These are phyloP conservation scores for Xylariaceae sp. DNA, from an alignment of 2,329 filamentous ascomycete genomes.

Conservation along the genomic window DNA sequence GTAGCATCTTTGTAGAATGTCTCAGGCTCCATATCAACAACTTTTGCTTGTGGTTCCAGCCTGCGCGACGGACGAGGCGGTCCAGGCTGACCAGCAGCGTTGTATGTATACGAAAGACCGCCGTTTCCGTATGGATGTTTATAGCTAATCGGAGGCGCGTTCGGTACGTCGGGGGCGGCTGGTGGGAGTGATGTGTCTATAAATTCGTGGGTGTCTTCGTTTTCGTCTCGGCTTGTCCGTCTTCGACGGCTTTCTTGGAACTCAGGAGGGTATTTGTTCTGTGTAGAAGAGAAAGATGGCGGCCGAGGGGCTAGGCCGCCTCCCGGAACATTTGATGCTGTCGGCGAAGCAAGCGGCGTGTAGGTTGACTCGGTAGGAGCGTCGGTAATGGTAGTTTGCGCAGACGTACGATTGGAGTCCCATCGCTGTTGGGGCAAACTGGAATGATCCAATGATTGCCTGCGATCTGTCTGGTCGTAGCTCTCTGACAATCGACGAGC, in stretches of 20 bases:
- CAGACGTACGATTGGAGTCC: constrained; percentile 58
- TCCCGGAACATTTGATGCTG: constrained; percentile 55
- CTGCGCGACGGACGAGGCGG: constrained; percentile 38
- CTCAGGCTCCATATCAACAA: constrained; percentile 42
- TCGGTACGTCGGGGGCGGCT: constrained; percentile 66
- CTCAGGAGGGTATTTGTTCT: constrained; percentile 51
- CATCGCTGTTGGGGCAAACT: constrained; percentile 43
- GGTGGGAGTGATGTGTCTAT: constrained; percentile 49
- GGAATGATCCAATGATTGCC: constrained; percentile 45
- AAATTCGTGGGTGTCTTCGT: constrained; percentile 50
- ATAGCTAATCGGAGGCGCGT: constrained; percentile 64
- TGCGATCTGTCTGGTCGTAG: constrained; percentile 42
- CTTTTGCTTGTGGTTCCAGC: constrained; percentile 33
- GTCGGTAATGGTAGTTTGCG: constrained; percentile 63
- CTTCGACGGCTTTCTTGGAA: constrained; percentile 52
- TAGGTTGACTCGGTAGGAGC: constrained; percentile 64
- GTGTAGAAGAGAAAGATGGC: constrained; percentile 60
- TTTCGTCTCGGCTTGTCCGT: constrained; percentile 51
- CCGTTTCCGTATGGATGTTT: constrained; percentile 55
- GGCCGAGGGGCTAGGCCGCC: constrained; percentile 65
- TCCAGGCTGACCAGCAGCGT: constrained; percentile 41
- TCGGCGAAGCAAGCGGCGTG: constrained; percentile 64
- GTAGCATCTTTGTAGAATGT: constrained; percentile 43
- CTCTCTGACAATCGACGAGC: constrained; percentile 50
- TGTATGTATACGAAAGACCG: constrained; percentile 42